Evolutionary conservation across 208 protist genomes (phyloP).

Genomic region (Phytomonas sp.): DNA sequence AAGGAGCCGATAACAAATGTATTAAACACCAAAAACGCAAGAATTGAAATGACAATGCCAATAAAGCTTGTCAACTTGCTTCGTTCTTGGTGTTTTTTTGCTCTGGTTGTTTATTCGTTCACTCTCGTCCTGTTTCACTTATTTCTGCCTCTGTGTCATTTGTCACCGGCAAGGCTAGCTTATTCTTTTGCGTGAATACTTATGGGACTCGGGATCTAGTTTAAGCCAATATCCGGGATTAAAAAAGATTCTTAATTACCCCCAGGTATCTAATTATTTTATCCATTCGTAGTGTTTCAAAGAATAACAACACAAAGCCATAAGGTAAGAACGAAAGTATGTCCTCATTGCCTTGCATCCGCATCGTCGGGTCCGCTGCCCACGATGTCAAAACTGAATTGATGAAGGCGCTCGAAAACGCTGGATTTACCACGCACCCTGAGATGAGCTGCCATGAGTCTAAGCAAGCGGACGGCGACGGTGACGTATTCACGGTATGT

Average conservation of each 20-base stretch:
- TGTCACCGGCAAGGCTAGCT: constrained; percentile 8
- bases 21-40: not conserved
- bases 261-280: not conserved
- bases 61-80: constrained; percentile 2
- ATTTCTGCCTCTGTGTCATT: not conserved
- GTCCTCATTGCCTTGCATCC: constrained; percentile 2
- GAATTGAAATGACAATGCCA: constrained; percentile 2
- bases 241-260: not conserved
- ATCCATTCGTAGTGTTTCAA: not conserved
- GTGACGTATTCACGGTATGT: constrained; percentile 30
- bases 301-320: not conserved
- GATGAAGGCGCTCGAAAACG: constrained; percentile 17
- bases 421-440: constrained; percentile 8
- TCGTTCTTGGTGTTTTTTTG: constrained; percentile 8
- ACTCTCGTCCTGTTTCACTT: not conserved
- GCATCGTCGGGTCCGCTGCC: constrained; percentile 27
- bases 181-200: constrained; percentile 3
- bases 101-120: constrained; percentile 8
- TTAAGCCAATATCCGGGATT: not conserved
- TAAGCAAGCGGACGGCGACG: not conserved
- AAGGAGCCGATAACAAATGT: not conserved
- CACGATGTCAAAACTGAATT: constrained; percentile 22
- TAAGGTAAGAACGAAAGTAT: not conserved
- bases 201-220: not conserved
- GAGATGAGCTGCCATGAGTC: not conserved